phyloP scores from a whole-genome alignment of 495 filamentous ascomycete genomes.

The Astrothelium macrocarpum region DNA sequence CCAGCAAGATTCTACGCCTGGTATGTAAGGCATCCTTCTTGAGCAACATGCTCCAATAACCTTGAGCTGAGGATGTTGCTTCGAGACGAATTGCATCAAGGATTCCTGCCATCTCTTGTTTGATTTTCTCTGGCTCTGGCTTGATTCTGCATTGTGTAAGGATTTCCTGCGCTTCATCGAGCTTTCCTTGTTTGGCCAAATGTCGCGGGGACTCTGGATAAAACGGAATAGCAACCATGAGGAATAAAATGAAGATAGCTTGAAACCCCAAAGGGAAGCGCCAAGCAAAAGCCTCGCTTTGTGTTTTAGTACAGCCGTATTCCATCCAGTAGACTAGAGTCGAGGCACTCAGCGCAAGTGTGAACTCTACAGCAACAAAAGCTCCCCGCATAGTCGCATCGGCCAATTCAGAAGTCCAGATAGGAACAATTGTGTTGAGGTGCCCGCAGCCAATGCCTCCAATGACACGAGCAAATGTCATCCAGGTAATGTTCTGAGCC shows the following conservation, averaged over 20 bases:
- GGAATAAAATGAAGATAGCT: constrained; percentile 49
- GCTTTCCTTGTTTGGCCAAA: constrained; percentile 13
- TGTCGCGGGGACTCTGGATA: constrained; percentile 19
- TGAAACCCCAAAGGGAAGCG: constrained; percentile 62
- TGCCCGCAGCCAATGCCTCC: constrained; percentile 64
- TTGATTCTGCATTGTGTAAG: constrained; percentile 35
- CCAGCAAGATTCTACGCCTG: constrained; percentile 52
- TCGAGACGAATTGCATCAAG: constrained; percentile 16
- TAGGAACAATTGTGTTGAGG: constrained; percentile 57
- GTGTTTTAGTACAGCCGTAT: constrained; percentile 13
- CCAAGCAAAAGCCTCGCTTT: constrained; percentile 34
- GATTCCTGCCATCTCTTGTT: constrained; percentile 11
- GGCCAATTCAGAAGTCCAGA: constrained; percentile 59
- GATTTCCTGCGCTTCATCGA: constrained; percentile 39
- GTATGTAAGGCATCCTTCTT: constrained; percentile 35
- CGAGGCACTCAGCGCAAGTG: constrained; percentile 27
- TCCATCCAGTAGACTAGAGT: constrained; percentile 14
- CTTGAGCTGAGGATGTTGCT: constrained; percentile 20
- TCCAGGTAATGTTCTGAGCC: constrained; percentile 56
- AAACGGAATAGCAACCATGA: constrained; percentile 21
- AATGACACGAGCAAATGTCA: constrained; percentile 48
- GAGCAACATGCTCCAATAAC: constrained; percentile 23
- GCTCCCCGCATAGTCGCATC: constrained; percentile 58
- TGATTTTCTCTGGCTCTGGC: constrained; percentile 6
- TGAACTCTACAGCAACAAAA: constrained; percentile 63